Percentiles rank a stretch among this genome's conserved stretches.
Conservation (phyloP, 2,329 filamentous ascomycete genomes). For the Hypomyces rosellus region DNA sequence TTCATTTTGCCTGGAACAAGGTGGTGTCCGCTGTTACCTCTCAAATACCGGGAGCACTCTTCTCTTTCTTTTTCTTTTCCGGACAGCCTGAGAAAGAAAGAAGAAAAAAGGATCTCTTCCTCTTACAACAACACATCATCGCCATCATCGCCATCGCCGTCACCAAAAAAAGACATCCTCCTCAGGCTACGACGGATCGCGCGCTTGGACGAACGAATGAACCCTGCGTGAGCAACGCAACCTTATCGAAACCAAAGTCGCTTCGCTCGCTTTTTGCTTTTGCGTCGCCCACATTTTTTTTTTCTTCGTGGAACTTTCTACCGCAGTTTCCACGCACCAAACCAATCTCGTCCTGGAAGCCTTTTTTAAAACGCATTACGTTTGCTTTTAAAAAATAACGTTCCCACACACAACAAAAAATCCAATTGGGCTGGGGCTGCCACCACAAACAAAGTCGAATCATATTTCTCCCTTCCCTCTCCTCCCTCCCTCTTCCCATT, state of each 20-base stretch:
- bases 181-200: conserved; percentile 2
- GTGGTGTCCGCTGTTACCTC: background rate
- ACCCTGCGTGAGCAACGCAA: conserved; percentile 6
- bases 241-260: background rate
- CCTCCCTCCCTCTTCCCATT: background rate
- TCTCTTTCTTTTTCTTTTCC: background rate
- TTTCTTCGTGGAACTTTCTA: background rate
- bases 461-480: background rate
- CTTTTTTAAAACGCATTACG: no score
- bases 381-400: no score
- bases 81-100: no score
- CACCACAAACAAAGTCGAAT: conserved; percentile 5
- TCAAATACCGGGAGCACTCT: background rate
- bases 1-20: no score
- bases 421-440: conserved; percentile 8
- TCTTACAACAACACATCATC: background rate
- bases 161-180: no score
- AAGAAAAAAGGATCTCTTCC: background rate
- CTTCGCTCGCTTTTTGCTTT: conserved; percentile 6
- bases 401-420: conserved; percentile 2
- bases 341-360: conserved; percentile 1
- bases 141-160: no score
- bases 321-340: background rate
- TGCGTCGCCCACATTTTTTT: conserved; percentile 5
- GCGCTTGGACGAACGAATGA: conserved; percentile 11